A percentile compares a stretch with the other conserved stretches of the same genome.
These are phyloP conservation scores for Xeromyces bisporus DNA, from an alignment of 495 filamentous ascomycete species.

Conservation along the genomic window DNA sequence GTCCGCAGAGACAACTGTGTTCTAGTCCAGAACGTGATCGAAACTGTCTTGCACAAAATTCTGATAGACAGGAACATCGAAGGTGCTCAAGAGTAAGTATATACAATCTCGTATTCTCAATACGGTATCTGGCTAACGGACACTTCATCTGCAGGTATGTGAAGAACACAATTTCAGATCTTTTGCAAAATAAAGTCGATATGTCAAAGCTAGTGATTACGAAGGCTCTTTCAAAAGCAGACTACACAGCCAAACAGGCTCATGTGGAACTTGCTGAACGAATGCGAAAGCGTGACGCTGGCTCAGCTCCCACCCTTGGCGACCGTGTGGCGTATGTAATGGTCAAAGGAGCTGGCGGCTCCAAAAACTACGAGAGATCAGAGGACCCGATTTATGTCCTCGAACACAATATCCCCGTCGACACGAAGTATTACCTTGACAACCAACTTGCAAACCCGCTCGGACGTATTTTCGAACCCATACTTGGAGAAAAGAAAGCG, in stretches of 20 bases:
- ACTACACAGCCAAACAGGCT: constrained; percentile 80
- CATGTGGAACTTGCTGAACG: constrained; percentile 87
- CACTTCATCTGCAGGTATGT: constrained; percentile 84
- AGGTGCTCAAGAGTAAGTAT: constrained; percentile 85
- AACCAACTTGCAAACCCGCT: constrained; percentile 95
- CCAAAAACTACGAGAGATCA: constrained; percentile 87
- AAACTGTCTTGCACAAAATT: constrained; percentile 89
- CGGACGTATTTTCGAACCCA: constrained; percentile 91
- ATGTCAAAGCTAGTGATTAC: constrained; percentile 99
- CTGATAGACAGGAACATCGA: constrained; percentile 81
- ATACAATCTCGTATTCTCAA: too few relatives aligned
- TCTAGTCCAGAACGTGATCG: constrained; percentile 90
- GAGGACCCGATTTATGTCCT: constrained; percentile 95
- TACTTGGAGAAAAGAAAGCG: constrained; percentile 80
- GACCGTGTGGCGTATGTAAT: constrained; percentile 98
- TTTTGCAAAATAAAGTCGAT: constrained; percentile 93
- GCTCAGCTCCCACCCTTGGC: constrained; percentile 84
- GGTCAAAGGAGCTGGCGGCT: constrained; percentile 71
- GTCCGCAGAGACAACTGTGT: constrained; percentile 93
- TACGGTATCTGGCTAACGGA: too few relatives aligned
- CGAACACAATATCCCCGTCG: constrained; percentile 93
- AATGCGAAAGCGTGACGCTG: constrained; percentile 91
- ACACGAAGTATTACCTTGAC: constrained; percentile 97
- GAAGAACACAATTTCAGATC: constrained; percentile 86
- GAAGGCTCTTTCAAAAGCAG: constrained; percentile 74